Percentiles rank a stretch among this genome's conserved stretches.
Evolutionary conservation across 163 green algal genomes (phyloP).

Genomic region (Coccomyxa subellipsoidea): DNA sequence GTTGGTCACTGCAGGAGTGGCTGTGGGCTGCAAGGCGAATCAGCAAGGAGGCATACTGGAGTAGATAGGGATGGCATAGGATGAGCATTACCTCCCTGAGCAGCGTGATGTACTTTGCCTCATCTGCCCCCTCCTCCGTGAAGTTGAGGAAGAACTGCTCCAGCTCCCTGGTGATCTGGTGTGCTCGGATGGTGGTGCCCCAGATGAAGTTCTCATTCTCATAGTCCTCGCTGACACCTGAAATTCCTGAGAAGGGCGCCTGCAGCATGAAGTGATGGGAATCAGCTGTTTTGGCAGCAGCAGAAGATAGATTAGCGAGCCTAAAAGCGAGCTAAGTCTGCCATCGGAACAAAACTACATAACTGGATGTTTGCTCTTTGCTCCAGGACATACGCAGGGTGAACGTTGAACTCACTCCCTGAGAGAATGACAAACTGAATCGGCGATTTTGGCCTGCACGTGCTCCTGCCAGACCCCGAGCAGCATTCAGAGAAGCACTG

Average conservation of each 20-base stretch:
- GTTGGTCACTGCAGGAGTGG: neutral
- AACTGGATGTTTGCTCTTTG: neutral
- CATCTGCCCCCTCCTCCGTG: conserved; percentile 23
- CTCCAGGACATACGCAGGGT: neutral
- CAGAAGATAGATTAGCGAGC: too few species aligned
- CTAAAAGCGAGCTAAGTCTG: too few species aligned
- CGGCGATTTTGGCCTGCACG: neutral
- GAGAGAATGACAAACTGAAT: neutral
- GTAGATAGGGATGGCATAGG: neutral
- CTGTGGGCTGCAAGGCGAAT: too few species aligned
- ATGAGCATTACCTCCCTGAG: neutral
- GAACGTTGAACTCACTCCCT: neutral
- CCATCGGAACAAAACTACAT: neutral
- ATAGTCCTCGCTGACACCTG: conserved; percentile 20
- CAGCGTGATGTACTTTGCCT: conserved; percentile 59
- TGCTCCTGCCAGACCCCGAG: neutral
- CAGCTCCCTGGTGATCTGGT: conserved; percentile 48
- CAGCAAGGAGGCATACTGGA: too few species aligned
- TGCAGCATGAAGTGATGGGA: too few species aligned
- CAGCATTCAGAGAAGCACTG: neutral
- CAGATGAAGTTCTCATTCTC: conserved; percentile 77
- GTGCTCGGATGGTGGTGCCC: conserved; percentile 79
- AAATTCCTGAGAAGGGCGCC: neutral
- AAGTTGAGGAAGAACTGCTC: conserved; percentile 68
- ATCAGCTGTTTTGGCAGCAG: too few species aligned